These are phyloP conservation scores for Pulveroboletus sp. DNA, from an alignment of 768 basidiomycete genomes.

Conservation along the genomic window DNA sequence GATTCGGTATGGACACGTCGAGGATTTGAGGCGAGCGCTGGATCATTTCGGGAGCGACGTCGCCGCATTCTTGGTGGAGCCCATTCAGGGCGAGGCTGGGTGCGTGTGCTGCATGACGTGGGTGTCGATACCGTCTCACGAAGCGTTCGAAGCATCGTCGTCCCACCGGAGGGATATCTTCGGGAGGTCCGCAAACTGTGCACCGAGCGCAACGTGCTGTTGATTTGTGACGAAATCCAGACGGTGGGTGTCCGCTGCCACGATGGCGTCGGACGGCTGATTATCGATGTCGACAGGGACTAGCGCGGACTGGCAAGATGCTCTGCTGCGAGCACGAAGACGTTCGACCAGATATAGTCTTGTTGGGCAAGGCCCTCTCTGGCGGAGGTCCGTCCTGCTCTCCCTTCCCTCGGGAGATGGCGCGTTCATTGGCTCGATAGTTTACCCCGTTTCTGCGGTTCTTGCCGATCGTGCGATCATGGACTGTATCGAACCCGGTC, in stretches of 20 bases:
- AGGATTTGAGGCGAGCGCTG: constrained; percentile 79
- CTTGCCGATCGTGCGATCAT: constrained; percentile 89
- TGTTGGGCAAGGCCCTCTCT: constrained; percentile 94
- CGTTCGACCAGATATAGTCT: constrained; percentile 85
- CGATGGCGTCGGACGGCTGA: background rate
- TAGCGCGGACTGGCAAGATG: constrained; percentile 92
- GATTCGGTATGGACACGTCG: constrained; percentile 81
- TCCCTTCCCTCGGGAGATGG: constrained; percentile 3
- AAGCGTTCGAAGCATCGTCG: constrained; percentile 64
- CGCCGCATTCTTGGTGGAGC: constrained; percentile 94
- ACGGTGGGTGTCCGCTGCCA: constrained; percentile 49
- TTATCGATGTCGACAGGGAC: constrained; percentile 47
- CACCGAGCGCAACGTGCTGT: constrained; percentile 87
- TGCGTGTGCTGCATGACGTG: constrained; percentile 35
- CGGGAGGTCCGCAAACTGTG: constrained; percentile 73
- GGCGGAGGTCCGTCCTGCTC: constrained; percentile 68
- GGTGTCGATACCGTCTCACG: background rate
- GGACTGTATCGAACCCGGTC: constrained; percentile 91
- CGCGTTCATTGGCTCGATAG: constrained; percentile 35
- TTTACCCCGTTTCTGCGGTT: constrained; percentile 96
- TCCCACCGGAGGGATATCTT: constrained; percentile 87
- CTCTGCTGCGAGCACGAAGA: constrained; percentile 85
- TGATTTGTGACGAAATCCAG: constrained; percentile 98
- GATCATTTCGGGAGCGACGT: constrained; percentile 76
- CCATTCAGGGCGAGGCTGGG: constrained; percentile 99